These are phyloP conservation scores for Euphorbia pulcherrima DNA, from an alignment of 345 rosid species.

Conservation along the genomic window DNA sequence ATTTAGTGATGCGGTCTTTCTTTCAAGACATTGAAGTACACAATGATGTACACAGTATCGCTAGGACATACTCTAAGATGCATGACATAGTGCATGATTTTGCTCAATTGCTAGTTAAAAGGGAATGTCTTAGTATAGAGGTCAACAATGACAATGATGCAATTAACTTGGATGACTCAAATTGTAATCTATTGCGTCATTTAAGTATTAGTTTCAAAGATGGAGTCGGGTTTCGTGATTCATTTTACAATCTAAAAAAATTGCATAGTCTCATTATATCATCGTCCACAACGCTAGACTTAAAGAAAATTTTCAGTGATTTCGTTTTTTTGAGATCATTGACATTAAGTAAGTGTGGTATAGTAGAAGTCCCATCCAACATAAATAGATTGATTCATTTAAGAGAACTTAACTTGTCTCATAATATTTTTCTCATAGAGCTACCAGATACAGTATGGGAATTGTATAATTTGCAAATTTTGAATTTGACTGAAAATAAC, in stretches of 20 bases:
- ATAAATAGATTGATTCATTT: neutral
- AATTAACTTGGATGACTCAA: neutral
- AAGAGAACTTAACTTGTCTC: neutral
- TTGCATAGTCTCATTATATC: neutral
- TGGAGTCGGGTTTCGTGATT: neutral
- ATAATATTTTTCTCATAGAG: neutral
- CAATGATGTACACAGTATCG: too few species aligned
- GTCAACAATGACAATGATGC: neutral
- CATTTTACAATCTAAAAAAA: neutral
- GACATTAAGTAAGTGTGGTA: neutral
- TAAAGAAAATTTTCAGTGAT: neutral
- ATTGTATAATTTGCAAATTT: neutral
- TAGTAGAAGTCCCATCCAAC: neutral
- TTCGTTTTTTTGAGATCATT: slow-evolving; percentile 5
- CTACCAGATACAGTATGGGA: slow-evolving; percentile 3
- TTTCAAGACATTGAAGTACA: neutral
- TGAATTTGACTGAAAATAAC: neutral
- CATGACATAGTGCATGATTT: neutral
- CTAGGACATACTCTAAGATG: neutral
- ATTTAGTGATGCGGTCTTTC: neutral
- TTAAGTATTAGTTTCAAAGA: neutral
- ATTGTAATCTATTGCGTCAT: neutral
- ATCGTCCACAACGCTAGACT: too few species aligned
- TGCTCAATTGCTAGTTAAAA: neutral
- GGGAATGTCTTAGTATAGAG: neutral